phyloP scores from a whole-genome alignment of 352 stramenopile species.

The Plasmopara muralis region DNA sequence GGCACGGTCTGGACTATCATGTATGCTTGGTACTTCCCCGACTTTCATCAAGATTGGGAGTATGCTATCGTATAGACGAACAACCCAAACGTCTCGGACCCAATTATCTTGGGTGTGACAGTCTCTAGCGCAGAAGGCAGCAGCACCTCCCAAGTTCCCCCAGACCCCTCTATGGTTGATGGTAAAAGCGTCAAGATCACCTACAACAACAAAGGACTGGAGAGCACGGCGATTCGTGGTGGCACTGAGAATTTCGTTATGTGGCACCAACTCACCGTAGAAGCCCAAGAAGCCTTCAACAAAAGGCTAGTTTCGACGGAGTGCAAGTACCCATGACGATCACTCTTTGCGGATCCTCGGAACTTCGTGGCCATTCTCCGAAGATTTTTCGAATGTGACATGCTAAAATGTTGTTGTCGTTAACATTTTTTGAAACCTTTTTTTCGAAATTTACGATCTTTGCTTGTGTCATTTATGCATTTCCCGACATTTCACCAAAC shows the following conservation, averaged over 20 bases:
- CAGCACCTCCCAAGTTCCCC: conserved; percentile 4
- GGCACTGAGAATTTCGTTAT: conserved; percentile 25
- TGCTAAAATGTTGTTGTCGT: not conserved
- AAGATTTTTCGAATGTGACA: not conserved
- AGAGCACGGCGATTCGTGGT: conserved; percentile 4
- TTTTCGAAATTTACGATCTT: too few species aligned
- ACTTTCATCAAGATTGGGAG: conserved; percentile 7
- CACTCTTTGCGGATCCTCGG: conserved; percentile 16
- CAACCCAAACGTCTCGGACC: conserved; percentile 14
- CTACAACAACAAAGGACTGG: conserved; percentile 7
- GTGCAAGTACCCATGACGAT: conserved; percentile 15
- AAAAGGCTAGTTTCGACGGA: conserved; percentile 18
- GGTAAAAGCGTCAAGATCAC: conserved; percentile 14
- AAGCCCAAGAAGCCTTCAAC: conserved; percentile 20
- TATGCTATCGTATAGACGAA: conserved; percentile 19
- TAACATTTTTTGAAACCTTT: too few species aligned
- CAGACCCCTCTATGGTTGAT: conserved; percentile 4
- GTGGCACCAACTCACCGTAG: conserved; percentile 20
- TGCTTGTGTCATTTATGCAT: too few species aligned
- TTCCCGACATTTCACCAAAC: too few species aligned
- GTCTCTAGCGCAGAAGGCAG: conserved; percentile 4
- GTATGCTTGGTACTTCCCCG: conserved; percentile 13
- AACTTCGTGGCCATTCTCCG: conserved; percentile 10
- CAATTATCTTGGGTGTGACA: conserved; percentile 9
- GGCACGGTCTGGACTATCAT: conserved; percentile 16